Percentiles rank a stretch among this genome's conserved stretches.
phyloP scores from a whole-genome alignment of 2,329 filamentous ascomycete genomes.

The Aspergillus aculeatus region DNA sequence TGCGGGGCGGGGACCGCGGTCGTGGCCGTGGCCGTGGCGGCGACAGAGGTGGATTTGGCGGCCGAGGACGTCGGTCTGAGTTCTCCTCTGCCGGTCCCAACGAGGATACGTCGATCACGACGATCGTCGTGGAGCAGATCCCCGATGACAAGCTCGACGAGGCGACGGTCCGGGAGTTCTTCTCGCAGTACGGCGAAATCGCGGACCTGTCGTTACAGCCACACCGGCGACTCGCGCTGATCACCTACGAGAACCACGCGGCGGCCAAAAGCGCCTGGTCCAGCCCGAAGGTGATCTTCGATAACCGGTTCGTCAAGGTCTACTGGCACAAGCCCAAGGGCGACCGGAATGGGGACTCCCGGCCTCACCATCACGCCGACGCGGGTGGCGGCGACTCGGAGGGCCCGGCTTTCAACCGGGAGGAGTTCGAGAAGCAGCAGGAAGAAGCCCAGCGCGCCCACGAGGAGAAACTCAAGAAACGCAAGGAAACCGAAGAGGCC shows the following conservation, averaged over 20 bases:
- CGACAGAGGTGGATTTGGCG: conserved; percentile 42
- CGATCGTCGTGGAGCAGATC: conserved; percentile 61
- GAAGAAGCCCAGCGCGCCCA: conserved; percentile 57
- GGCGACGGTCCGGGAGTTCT: conserved; percentile 55
- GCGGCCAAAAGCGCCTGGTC: conserved; percentile 56
- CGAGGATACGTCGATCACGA: conserved; percentile 53
- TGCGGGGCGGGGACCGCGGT: conserved; percentile 32
- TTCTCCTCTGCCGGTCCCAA: conserved; percentile 56
- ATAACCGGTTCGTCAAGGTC: conserved; percentile 64
- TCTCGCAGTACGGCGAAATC: conserved; percentile 58
- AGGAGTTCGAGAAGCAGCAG: conserved; percentile 55
- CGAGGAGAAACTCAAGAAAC: conserved; percentile 54
- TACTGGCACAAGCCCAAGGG: conserved; percentile 57
- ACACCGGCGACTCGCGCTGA: conserved; percentile 54
- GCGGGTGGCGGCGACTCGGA: conserved; percentile 29
- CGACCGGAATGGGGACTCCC: conserved; percentile 31
- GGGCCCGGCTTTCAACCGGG: conserved; percentile 52
- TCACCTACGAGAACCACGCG: conserved; percentile 54
- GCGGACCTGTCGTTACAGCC: conserved; percentile 55
- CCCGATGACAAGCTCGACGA: conserved; percentile 58
- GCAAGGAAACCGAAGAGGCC: conserved; percentile 52
- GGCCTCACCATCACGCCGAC: conserved; percentile 12
- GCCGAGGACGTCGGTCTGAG: conserved; percentile 48
- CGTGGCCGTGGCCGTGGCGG: conserved; percentile 44
- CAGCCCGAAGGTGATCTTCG: conserved; percentile 62